A percentile compares a stretch with the other conserved stretches of the same genome.
phyloP scores from a whole-genome alignment of 1,284 basidiomycete species.

The Rhodotorula sp. region DNA sequence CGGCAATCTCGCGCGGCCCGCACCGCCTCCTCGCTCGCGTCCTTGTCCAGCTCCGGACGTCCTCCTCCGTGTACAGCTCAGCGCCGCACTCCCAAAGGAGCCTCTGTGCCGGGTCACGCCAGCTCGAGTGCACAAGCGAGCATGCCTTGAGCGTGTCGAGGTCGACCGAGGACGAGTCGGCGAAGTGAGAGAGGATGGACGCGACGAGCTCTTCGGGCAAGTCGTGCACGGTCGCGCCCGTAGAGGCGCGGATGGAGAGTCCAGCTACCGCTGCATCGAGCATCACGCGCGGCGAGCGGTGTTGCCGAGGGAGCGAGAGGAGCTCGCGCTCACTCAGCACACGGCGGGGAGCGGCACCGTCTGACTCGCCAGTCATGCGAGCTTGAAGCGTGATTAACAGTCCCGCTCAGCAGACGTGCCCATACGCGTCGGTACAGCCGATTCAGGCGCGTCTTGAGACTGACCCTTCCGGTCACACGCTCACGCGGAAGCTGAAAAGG shows the following conservation, averaged over 20 bases:
- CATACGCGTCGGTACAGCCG: too few species aligned
- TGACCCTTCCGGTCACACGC: too few species aligned
- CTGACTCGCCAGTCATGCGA: too few species aligned
- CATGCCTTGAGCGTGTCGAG: slow-evolving; percentile 16
- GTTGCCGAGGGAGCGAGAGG: neutral
- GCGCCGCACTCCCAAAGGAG: slow-evolving; percentile 20
- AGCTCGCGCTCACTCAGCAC: too few species aligned
- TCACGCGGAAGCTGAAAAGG: too few species aligned
- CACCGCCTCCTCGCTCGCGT: slow-evolving; percentile 3
- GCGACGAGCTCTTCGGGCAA: slow-evolving; percentile 23
- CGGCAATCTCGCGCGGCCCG: slow-evolving; percentile 14
- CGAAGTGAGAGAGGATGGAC: slow-evolving; percentile 10
- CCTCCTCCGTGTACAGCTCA: neutral
- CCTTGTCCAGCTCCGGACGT: slow-evolving; percentile 7
- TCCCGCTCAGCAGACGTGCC: too few species aligned
- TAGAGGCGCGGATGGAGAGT: too few species aligned
- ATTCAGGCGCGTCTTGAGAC: too few species aligned
- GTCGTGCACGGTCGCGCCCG: neutral
- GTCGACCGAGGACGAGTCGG: neutral
- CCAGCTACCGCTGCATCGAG: neutral
- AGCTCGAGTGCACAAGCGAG: slow-evolving; percentile 19
- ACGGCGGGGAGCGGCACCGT: too few species aligned
- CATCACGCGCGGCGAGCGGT: neutral
- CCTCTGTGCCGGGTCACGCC: slow-evolving; percentile 10
- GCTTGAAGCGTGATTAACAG: too few species aligned